Conservation (phyloP, 208 protist species). For the Acanthamoeba quina region DNA sequence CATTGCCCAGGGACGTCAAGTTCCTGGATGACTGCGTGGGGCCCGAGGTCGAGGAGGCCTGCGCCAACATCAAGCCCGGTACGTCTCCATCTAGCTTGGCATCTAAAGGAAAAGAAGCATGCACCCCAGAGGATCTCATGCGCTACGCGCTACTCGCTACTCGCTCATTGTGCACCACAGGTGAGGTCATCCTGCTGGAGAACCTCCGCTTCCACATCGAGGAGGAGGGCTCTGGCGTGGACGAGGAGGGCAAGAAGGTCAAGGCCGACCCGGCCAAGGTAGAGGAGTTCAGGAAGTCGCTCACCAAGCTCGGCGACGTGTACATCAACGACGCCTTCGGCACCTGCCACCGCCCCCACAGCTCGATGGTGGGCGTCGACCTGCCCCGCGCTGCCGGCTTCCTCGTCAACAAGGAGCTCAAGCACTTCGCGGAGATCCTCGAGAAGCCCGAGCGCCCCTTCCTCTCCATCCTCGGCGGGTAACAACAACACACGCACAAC, state of each 20-base stretch:
- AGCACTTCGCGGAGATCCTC: conserved; percentile 97
- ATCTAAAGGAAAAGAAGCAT: conserved; percentile 87
- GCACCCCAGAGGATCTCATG: conserved; percentile 80
- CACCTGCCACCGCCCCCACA: conserved; percentile 98
- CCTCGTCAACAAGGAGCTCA: conserved; percentile 99
- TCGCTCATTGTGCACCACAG: background rate
- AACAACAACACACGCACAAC: background rate
- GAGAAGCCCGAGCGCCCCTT: conserved; percentile 93
- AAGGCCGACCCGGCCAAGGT: conserved; percentile 86
- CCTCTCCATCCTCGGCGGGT: conserved; percentile 97
- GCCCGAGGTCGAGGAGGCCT: conserved; percentile 90
- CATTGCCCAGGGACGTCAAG: conserved; percentile 79
- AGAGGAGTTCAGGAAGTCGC: conserved; percentile 89
- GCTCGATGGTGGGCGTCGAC: conserved; percentile 92
- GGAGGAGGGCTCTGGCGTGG: conserved; percentile 95
- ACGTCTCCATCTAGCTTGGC: conserved; percentile 88
- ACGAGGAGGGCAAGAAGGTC: conserved; percentile 88
- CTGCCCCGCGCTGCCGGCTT: conserved; percentile 96
- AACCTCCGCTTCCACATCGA: conserved; percentile 99
- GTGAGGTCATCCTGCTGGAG: conserved; percentile 94
- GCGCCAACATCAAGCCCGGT: conserved; percentile 81
- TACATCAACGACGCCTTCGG: conserved; percentile 99
- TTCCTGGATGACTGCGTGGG: conserved; percentile 94
- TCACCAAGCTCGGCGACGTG: conserved; percentile 97
- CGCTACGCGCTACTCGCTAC: background rate